A percentile compares a stretch with the other conserved stretches of the same genome.
Evolutionary conservation across 345 rosid genomes (phyloP).

Genomic region (Zanthoxylum bungeanum): DNA sequence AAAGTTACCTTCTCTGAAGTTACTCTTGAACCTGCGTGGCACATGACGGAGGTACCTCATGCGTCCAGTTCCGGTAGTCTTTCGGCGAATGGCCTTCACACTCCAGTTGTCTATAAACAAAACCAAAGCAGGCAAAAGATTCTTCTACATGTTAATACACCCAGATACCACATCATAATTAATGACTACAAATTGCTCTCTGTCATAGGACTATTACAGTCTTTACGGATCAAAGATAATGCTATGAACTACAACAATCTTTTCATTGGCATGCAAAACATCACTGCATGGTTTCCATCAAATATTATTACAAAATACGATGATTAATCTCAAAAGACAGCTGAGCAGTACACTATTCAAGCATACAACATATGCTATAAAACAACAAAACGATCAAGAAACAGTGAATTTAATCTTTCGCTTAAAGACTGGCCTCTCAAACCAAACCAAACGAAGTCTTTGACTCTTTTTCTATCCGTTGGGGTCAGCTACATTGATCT

Average conservation of each 20-base stretch:
- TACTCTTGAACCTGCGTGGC: constrained; percentile 76
- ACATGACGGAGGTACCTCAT: constrained; percentile 71
- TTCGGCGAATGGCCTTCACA: constrained; percentile 70
- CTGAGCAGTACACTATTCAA: neutral
- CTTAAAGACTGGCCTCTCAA: neutral
- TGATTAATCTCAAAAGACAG: neutral
- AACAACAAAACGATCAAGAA: neutral
- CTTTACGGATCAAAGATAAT: neutral
- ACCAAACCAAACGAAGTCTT: too few relatives aligned
- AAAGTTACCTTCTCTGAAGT: constrained; percentile 66
- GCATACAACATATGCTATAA: neutral
- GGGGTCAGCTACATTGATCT: too few relatives aligned
- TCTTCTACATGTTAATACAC: neutral
- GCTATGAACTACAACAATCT: neutral
- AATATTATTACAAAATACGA: neutral
- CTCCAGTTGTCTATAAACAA: constrained; percentile 64
- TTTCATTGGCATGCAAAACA: neutral
- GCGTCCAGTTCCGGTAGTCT: constrained; percentile 80
- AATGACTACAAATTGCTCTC: too few relatives aligned
- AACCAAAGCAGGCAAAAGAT: neutral
- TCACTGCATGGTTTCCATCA: neutral
- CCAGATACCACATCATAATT: neutral
- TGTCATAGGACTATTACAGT: neutral
- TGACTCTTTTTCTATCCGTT: too few relatives aligned
- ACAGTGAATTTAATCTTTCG: neutral